phyloP scores from a whole-genome alignment of 192 early-diverging fungal species.

The Entomortierella lignicola region DNA sequence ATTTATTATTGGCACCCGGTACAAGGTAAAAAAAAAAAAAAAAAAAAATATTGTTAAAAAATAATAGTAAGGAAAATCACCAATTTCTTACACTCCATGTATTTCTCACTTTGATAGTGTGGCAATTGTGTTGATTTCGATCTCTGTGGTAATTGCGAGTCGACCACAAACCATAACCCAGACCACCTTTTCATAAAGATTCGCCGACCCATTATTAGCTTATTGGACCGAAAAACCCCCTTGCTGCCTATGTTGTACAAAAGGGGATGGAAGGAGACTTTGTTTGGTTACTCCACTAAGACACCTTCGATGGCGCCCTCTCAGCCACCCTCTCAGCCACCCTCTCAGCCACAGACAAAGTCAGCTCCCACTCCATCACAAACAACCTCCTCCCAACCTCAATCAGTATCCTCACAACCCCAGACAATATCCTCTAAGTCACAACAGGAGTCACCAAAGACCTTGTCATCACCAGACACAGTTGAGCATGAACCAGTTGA shows the following conservation, averaged over 20 bases:
- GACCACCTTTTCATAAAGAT: conserved; percentile 65
- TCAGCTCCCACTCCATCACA: too few relatives aligned
- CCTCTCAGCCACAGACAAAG: too few relatives aligned
- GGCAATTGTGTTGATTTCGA: conserved; percentile 72
- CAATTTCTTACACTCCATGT: background rate
- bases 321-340: too few relatives aligned
- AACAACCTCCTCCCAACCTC: too few relatives aligned
- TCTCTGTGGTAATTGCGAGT: conserved; percentile 71
- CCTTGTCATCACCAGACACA: too few relatives aligned
- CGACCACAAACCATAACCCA: conserved; percentile 52
- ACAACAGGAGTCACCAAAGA: too few relatives aligned
- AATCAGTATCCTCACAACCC: background rate
- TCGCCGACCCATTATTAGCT: conserved; percentile 44
- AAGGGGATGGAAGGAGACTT: conserved; percentile 20
- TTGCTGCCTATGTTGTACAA: conserved; percentile 57
- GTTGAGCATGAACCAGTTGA: too few relatives aligned
- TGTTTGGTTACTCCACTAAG: background rate
- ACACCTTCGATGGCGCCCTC: too few relatives aligned
- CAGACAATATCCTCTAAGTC: background rate
- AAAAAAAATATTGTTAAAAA: conserved; percentile 2
- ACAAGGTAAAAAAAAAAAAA: conserved; percentile 54
- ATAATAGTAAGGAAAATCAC: background rate
- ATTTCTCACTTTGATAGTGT: conserved; percentile 42
- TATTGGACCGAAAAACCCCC: conserved; percentile 10
- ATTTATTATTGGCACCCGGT: conserved; percentile 58